phyloP scores from a whole-genome alignment of 2,329 filamentous ascomycete species.

The Botrytis pseudocinerea region DNA sequence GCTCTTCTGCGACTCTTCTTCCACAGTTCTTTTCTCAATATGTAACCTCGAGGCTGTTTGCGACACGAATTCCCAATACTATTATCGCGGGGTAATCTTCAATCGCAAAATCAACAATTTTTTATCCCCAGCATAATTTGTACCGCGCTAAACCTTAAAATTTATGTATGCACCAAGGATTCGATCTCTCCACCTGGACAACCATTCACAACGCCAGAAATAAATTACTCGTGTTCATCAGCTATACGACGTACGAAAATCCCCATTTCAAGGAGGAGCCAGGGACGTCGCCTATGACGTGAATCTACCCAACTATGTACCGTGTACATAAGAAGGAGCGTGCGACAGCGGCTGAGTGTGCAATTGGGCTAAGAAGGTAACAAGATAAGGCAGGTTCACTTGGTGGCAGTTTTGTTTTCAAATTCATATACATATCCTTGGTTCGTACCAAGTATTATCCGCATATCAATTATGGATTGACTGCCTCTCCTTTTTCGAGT shows the following conservation, averaged over 20 bases:
- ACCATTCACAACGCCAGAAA: background rate
- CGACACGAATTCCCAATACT: background rate
- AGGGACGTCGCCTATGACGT: background rate
- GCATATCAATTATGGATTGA: background rate
- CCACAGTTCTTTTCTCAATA: background rate
- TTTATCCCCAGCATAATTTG: slow-evolving; percentile 12
- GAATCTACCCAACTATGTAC: background rate
- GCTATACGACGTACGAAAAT: background rate
- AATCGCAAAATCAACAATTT: slow-evolving; percentile 6
- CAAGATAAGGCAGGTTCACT: background rate
- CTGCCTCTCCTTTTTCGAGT: background rate
- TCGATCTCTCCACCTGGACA: background rate
- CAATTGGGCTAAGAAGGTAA: background rate
- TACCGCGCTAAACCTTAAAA: slow-evolving; percentile 2
- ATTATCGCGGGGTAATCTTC: background rate
- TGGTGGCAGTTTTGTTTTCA: background rate
- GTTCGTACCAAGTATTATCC: background rate
- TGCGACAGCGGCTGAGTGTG: background rate
- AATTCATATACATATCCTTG: background rate
- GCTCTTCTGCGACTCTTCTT: background rate
- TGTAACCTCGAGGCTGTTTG: background rate
- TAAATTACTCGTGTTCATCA: background rate
- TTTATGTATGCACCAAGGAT: background rate
- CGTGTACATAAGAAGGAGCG: slow-evolving; percentile 4
- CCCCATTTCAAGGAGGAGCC: background rate